Conservation (phyloP, 176 grass and related monocot genomes). For the Avena insularis region DNA sequence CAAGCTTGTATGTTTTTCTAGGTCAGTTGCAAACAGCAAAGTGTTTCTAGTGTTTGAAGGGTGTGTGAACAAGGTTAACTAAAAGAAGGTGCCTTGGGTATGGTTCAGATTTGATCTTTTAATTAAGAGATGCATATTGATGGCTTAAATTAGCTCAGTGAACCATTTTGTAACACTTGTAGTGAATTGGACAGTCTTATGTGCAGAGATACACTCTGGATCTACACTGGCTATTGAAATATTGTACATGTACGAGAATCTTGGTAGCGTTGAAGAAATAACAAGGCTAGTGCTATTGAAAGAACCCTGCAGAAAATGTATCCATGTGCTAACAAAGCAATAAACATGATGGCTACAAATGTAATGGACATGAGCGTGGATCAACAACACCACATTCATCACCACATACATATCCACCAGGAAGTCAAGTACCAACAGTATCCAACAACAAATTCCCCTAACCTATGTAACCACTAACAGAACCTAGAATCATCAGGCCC, state of each 20-base stretch:
- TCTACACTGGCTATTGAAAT: slow-evolving; percentile 86
- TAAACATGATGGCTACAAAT: background rate
- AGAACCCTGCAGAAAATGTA: slow-evolving; percentile 62
- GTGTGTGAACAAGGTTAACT: background rate
- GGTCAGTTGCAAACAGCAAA: background rate
- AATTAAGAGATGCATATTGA: background rate
- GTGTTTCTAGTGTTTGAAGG: background rate
- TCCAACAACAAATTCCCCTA: no score
- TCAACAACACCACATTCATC: background rate
- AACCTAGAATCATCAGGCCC: no score
- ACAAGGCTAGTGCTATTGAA: slow-evolving; percentile 91
- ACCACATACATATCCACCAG: slow-evolving; percentile 41
- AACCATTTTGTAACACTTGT: slow-evolving; percentile 92
- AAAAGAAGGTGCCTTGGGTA: background rate
- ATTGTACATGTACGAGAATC: slow-evolving; percentile 86
- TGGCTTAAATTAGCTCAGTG: background rate
- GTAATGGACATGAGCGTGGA: background rate
- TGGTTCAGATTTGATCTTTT: background rate
- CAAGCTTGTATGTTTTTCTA: background rate
- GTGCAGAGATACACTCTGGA: slow-evolving; percentile 91
- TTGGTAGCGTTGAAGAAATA: slow-evolving; percentile 86
- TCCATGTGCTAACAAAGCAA: slow-evolving; percentile 20
- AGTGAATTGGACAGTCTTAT: slow-evolving; percentile 72
- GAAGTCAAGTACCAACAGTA: no score
- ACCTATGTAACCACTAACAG: no score